Evolutionary conservation across 2,329 filamentous ascomycete genomes (phyloP), one percentile per base, ranked within the genome.

Genomic region (Ceratocystis colombiana): DNA sequence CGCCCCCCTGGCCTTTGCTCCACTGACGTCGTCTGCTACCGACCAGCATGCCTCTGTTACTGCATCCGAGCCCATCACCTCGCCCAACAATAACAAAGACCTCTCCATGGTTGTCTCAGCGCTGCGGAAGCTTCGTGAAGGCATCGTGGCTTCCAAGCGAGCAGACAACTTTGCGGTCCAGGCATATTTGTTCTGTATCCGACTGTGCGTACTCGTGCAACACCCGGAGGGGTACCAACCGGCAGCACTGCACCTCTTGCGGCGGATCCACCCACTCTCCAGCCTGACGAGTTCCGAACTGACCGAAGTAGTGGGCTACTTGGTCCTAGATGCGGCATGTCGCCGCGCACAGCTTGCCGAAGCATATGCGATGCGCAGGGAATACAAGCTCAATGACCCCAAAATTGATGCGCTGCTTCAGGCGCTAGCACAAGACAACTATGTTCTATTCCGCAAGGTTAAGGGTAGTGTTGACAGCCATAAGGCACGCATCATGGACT

Each of bases 221-320:
- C 87, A 95, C 71, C 88, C 88, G 71, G 90, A 96, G 71, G 91
- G 91, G 1, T 99, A 97, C 74, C 88, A 93, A 69, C 90, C 93
- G 0, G 90, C 93, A 1, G 83, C 97, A 25, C 82, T 88, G 48
- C 85, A 96, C 71, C 82, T 96, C 1, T 79, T 99, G 12, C 82
- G 85, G 57, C 77, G 78, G 6, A 85, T 97, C 68, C 88, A 95
- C 71, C 79, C 81, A 0, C 75, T 79, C 1, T 83, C 86, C 62
- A 86, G 86, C 3, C 82, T 97, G 22, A 84, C 88, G 0, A 78
- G 80, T 1, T 79, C 87, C 5, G 91, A 96, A 72, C 76, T 90
- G 3, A 83, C 86, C 62, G 94, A 97, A 71, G 88, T 95, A 64
- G 84, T 86, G 1, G 83, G 84, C 41, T 96, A 96, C 72, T 80